phyloP scores from a whole-genome alignment of 2,329 filamentous ascomycete genomes.

The Scortechinia acanthostroma region DNA sequence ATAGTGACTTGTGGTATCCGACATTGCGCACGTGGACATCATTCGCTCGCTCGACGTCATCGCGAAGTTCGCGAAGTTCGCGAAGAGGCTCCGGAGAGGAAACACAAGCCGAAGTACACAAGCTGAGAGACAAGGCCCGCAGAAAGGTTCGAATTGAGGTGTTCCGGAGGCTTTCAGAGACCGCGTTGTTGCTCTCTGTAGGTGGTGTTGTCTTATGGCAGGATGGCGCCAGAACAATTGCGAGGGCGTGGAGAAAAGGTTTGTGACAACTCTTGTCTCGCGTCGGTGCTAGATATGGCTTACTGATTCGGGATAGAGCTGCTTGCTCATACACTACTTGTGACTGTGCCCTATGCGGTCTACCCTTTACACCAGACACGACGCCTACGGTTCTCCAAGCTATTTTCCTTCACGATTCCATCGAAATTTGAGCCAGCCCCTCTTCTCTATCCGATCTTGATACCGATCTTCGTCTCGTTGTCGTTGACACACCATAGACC shows the following conservation, averaged over 20 bases:
- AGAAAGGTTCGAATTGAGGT: conserved; percentile 41
- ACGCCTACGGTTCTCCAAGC: no score
- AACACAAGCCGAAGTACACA: no score
- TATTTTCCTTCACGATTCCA: conserved; percentile 47
- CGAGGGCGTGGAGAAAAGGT: conserved; percentile 41
- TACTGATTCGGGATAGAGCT: background rate
- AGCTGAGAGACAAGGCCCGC: no score
- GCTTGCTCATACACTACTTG: conserved; percentile 9
- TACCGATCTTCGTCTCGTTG: conserved; percentile 72
- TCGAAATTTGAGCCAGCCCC: conserved; percentile 83
- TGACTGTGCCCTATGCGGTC: conserved; percentile 30
- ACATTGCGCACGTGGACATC: conserved; percentile 4
- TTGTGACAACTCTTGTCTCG: conserved; percentile 9
- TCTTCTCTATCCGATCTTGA: conserved; percentile 73
- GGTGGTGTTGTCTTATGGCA: conserved; percentile 31
- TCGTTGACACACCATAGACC: conserved; percentile 60
- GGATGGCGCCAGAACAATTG: conserved; percentile 10
- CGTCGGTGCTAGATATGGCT: background rate
- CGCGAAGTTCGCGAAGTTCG: no score
- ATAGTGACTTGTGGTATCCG: conserved; percentile 9
- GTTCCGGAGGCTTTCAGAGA: conserved; percentile 41
- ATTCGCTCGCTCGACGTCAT: no score
- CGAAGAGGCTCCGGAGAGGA: no score
- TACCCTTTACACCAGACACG: conserved; percentile 41
- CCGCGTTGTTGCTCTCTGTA: conserved; percentile 38